Evolutionary conservation across 2,329 filamentous ascomycete species (phyloP).

Genomic region (Sordariomycetes sp.): DNA sequence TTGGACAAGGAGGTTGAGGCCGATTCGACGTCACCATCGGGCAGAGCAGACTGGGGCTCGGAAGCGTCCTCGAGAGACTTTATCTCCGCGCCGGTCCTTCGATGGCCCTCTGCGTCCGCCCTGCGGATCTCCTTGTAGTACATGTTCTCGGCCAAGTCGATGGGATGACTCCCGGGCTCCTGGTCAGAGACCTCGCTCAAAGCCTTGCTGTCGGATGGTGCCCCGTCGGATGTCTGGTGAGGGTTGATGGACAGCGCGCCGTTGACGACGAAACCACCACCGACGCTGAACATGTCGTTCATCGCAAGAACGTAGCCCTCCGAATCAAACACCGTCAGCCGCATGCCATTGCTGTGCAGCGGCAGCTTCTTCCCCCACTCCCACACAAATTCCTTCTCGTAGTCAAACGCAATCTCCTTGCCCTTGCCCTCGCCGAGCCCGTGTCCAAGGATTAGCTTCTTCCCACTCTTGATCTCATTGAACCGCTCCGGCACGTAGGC

Average conservation of each 20-base stretch:
- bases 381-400: conserved; percentile 38
- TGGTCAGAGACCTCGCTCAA: conserved; percentile 4
- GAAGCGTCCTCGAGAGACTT: conserved; percentile 19
- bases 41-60: conserved; percentile 7
- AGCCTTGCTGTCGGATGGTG: too few species aligned
- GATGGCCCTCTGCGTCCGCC: conserved; percentile 34
- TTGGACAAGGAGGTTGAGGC: neutral
- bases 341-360: conserved; percentile 42
- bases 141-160: conserved; percentile 40
- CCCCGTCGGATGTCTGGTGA: conserved; percentile 8
- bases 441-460: conserved; percentile 32
- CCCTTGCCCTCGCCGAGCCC: conserved; percentile 27
- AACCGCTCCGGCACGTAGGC: conserved; percentile 36
- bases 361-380: conserved; percentile 42
- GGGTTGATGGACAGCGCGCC: conserved; percentile 34
- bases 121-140: conserved; percentile 42
- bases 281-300: conserved; percentile 42
- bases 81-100: conserved; percentile 32
- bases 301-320: conserved; percentile 35
- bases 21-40: neutral
- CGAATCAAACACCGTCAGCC: conserved; percentile 37
- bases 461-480: conserved; percentile 32
- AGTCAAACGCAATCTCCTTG: conserved; percentile 38
- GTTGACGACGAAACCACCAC: conserved; percentile 43
- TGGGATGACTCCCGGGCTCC: conserved; percentile 22